Evolutionary conservation across 768 basidiomycete species (phyloP), one percentile per base, ranked within the genome.

Genomic region (Kwoniella mangroviensis): DNA sequence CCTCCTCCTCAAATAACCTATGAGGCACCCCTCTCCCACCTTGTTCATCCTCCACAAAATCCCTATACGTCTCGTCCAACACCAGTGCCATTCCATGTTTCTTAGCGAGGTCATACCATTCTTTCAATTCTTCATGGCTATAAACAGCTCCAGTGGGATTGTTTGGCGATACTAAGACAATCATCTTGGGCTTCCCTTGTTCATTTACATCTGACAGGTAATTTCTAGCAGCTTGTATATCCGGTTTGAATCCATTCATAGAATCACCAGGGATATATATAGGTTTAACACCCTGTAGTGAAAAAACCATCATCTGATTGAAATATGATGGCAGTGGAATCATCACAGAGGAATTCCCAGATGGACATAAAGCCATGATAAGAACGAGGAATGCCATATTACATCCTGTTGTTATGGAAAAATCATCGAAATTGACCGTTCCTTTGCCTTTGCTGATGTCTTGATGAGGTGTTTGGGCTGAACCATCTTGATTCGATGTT

Each of bases 31-130:
- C 74, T 41, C 69, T 70, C 22, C 73, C 55, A 19, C 61, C 57
- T 52, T 65, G 42, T 55, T 40, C 56, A 28, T 53, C 24, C 28
- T 53, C 69, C 53, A 89, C 84, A 76, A 94, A 93, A 79, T 94
- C 92, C 13, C 92, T 87, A 82, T 95, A 95, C 1, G 93, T 94
- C 83, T 93, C 92, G 82, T 95, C 93, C n/a, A 95, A 59, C 45
- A 94, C 86, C 24, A 94, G 86, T 0, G 91, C 89, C 19, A 93
- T 75, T 1, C 85, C 84, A 28, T 85, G 80, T 61, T 86, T 83
- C 22, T 77, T 83, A 0, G 92, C 90, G 2, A 94, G 86, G 0
- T 84, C 73, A 2, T 87, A 86, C 73, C 93, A 94, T 4, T 87
- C 83, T 0, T 84, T 80, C 26, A 94, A 81, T 5, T 91, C 85